A percentile compares a stretch with the other conserved stretches of the same genome.
These are phyloP conservation scores for Ogataea methylovora DNA, from an alignment of 805 yeast species.

Conservation along the genomic window DNA sequence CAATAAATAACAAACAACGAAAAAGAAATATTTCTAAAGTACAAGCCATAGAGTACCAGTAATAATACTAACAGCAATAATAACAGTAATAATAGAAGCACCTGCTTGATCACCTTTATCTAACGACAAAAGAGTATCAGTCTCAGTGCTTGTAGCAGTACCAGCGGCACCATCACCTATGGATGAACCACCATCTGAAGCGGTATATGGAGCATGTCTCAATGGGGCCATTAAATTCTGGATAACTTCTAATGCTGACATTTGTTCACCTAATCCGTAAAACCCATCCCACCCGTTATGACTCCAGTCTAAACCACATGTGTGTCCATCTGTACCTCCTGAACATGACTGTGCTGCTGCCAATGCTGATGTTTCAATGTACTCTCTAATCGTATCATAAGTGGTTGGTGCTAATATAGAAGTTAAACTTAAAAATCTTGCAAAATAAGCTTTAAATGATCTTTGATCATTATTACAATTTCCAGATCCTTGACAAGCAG, in stretches of 20 bases:
- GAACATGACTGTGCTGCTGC: conserved; percentile 67
- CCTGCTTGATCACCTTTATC: conserved; percentile 52
- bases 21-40: too few relatives aligned
- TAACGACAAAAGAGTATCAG: conserved; percentile 32
- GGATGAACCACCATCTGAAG: conserved; percentile 20
- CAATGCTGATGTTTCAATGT: conserved; percentile 42
- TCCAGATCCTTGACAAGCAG: conserved; percentile 63
- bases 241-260: conserved; percentile 63
- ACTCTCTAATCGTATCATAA: conserved; percentile 26
- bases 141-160: conserved; percentile 31
- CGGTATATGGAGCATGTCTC: conserved; percentile 46
- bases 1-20: too few relatives aligned
- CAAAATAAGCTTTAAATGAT: conserved; percentile 80
- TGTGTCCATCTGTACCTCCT: conserved; percentile 69
- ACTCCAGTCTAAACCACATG: conserved; percentile 71
- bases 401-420: conserved; percentile 62
- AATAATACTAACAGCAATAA: conserved; percentile 26
- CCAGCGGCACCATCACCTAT: conserved; percentile 67
- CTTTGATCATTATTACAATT: conserved; percentile 84
- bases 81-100: conserved; percentile 58
- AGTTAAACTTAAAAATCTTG: conserved; percentile 69
- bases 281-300: conserved; percentile 50
- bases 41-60: neutral
- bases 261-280: conserved; percentile 76
- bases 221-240: conserved; percentile 37